phyloP scores from a whole-genome alignment of 148 eudicot genomes.

The Vaccinium corymbosum region DNA sequence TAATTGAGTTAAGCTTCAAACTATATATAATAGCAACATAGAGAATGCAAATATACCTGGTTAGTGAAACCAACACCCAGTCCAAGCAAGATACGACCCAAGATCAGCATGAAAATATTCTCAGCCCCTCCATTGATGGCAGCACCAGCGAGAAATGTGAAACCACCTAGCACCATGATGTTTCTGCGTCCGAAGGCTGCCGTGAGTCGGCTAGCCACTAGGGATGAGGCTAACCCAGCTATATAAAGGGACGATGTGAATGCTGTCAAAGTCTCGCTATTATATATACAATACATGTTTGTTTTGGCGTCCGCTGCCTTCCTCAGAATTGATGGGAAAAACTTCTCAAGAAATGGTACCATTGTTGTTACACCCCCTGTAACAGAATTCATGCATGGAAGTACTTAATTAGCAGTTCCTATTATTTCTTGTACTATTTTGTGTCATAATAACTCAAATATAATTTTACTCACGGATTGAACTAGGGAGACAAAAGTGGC shows the following conservation, averaged over 20 bases:
- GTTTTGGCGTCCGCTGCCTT: conserved; percentile 39
- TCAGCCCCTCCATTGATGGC: conserved; percentile 48
- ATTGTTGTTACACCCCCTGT: conserved; percentile 71
- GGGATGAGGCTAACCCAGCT: conserved; percentile 46
- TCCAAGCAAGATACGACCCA: conserved; percentile 56
- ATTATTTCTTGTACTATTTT: background rate
- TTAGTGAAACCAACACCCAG: conserved; percentile 62
- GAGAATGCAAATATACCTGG: conserved; percentile 31
- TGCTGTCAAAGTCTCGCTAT: conserved; percentile 47
- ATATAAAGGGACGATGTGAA: conserved; percentile 62
- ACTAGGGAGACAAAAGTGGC: too few species aligned
- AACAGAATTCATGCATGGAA: background rate
- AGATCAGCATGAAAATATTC: conserved; percentile 50
- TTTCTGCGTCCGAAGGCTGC: conserved; percentile 43
- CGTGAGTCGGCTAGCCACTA: conserved; percentile 43
- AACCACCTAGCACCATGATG: conserved; percentile 51
- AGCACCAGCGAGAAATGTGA: conserved; percentile 48
- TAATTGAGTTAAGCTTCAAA: background rate
- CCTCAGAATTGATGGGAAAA: conserved; percentile 44
- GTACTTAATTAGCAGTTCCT: background rate
- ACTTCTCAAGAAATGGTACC: conserved; percentile 52
- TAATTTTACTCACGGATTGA: too few species aligned
- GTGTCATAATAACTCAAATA: background rate
- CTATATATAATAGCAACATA: background rate
- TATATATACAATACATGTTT: conserved; percentile 49